Base-by-base conservation (phyloP, 352 stramenopile genomes). In the Phytophthora parvispora region DNA sequence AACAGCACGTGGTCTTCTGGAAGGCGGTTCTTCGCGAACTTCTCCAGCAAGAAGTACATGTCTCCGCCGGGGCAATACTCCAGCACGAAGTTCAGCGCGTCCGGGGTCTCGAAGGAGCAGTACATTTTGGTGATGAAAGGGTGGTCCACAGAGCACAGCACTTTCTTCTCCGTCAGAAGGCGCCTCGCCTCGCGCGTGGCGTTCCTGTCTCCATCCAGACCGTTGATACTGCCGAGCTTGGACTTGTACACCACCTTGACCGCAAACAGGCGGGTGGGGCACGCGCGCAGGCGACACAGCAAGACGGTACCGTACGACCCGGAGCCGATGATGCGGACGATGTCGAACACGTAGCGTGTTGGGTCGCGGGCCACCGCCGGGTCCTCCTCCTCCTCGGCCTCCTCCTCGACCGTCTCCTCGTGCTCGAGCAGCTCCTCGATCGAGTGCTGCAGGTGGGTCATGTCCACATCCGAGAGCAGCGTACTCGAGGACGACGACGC, bases 11-110 rank as follows among this genome's bases (percentile, higher is more conserved):
- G 79, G 8, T 78, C 51, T 81, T 99, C 97, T 1, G 89, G 81
- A 58, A 99, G 97, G 54, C 98, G 98, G 60, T 95, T 90, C 55
- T 98, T 96, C 5, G 93, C 67, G 28, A 89, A 92, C 56, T 94
- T 93, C 67, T 95, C 89, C 22, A 98, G 75, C 74, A 99, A 70
- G 75, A 98, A 98, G 76, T 98, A 98, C 74, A 99, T 89, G 73
- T 98, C 98, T 29, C 98, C 98, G 45, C 98, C 98, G 18, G 97
- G 91, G 71, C 97, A 99, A 82, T 99, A 99, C 77, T 99, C 98
- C 28, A 99, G 85, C 22, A 99, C 97, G 73, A 99, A 99, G 72
- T 99, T 99, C 0, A 99, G 87, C 63, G 98, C 98, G 24, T 96
- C 82, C 15, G 71, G 57, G 1, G 85, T 93, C 69, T 95, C 87